A percentile compares a stretch with the other conserved stretches of the same genome.
These are phyloP conservation scores for Lablab purpureus DNA, from an alignment of 306 rosid genomes.

Conservation along the genomic window DNA sequence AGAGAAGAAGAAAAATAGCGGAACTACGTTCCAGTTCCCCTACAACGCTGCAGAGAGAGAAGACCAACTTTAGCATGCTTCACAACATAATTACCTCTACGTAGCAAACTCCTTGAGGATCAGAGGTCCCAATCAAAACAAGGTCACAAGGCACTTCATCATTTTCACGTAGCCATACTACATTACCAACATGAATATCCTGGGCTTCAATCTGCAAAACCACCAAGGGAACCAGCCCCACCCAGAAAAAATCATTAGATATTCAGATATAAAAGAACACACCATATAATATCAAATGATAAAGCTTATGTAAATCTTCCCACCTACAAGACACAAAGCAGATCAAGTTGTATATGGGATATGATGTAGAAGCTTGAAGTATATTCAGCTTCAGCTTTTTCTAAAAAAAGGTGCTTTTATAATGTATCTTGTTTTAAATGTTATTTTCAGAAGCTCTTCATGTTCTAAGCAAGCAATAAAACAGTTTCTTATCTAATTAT, in stretches of 20 bases:
- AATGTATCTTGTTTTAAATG: neutral
- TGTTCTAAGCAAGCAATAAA: neutral
- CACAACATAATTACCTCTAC: constrained; percentile 72
- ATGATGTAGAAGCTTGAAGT: constrained; percentile 5
- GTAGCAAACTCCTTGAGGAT: constrained; percentile 93
- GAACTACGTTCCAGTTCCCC: constrained; percentile 10
- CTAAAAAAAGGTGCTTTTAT: neutral
- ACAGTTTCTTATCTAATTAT: constrained; percentile 6
- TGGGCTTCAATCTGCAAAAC: constrained; percentile 85
- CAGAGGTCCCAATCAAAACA: constrained; percentile 93
- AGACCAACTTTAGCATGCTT: constrained; percentile 40
- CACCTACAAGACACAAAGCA: constrained; percentile 4
- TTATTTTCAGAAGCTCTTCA: constrained; percentile 21
- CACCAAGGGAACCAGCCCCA: constrained; percentile 42
- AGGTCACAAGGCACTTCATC: constrained; percentile 99
- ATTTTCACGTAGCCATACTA: constrained; percentile 96
- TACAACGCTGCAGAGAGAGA: constrained; percentile 36
- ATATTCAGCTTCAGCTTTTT: neutral
- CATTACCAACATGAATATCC: constrained; percentile 87
- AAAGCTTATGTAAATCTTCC: constrained; percentile 13
- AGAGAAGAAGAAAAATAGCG: constrained; percentile 1
- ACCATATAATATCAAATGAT: neutral
- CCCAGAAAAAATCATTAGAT: constrained; percentile 41
- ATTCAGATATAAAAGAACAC: constrained; percentile 23
- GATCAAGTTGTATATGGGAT: neutral